Conservation (phyloP, 345 rosid genomes). For the Gynandropsis gynandra region DNA sequence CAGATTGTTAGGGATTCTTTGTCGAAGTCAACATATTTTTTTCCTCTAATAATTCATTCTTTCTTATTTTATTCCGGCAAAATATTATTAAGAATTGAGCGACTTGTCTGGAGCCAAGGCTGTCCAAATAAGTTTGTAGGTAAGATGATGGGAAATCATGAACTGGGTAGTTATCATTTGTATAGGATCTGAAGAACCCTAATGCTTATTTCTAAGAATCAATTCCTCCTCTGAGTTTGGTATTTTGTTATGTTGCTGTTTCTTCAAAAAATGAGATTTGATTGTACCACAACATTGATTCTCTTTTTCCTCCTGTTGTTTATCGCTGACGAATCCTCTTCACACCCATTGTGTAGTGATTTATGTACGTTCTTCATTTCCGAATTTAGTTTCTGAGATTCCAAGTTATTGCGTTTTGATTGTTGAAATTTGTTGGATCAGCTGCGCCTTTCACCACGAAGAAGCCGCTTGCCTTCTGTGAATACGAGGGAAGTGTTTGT, state of each 20-base stretch:
- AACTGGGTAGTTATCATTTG: not conserved
- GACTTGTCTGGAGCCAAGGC: slow-evolving; percentile 14
- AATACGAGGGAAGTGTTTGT: slow-evolving; percentile 26
- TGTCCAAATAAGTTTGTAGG: slow-evolving; percentile 21
- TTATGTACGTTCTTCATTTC: slow-evolving; percentile 34
- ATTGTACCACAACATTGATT: not conserved
- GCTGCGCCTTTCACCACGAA: slow-evolving; percentile 21
- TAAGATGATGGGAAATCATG: slow-evolving; percentile 2
- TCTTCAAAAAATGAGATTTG: slow-evolving; percentile 10
- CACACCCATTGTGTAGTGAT: slow-evolving; percentile 58
- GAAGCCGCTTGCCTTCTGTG: slow-evolving; percentile 21
- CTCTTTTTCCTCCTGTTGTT: slow-evolving; percentile 33
- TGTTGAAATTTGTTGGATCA: slow-evolving; percentile 12
- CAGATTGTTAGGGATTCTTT: not conserved
- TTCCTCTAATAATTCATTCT: slow-evolving; percentile 11
- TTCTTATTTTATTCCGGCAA: not conserved
- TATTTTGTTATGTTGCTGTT: not conserved
- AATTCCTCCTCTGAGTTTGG: not conserved
- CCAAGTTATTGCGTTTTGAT: not conserved
- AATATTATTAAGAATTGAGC: slow-evolving; percentile 6
- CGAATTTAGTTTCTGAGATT: not conserved
- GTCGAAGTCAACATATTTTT: not conserved
- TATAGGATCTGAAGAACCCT: not conserved
- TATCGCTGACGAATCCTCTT: slow-evolving; percentile 27
- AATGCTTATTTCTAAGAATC: not conserved